Conservation (phyloP, 441 rosid genomes). For the Mallotus repandus region DNA sequence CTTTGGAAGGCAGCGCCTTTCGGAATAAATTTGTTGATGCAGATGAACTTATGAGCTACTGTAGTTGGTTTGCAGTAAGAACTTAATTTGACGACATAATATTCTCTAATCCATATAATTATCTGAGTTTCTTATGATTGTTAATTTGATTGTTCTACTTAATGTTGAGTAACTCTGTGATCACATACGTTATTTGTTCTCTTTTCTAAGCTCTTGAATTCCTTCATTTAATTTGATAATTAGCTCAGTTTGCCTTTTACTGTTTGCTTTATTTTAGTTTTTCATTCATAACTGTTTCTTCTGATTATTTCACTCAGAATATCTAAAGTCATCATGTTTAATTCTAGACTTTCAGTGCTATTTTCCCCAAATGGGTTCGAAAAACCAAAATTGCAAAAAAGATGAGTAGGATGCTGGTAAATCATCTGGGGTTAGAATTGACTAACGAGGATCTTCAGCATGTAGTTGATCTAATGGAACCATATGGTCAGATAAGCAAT, state of each 20-base stretch:
- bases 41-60: constrained; percentile 90
- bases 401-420: constrained; percentile 76
- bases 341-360: constrained; percentile 60
- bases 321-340: constrained; percentile 8
- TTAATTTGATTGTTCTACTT: background rate
- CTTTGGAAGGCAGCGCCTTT: constrained; percentile 96
- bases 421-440: constrained; percentile 87
- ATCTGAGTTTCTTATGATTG: background rate
- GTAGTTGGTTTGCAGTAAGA: constrained; percentile 96
- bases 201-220: background rate
- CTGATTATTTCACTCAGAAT: constrained; percentile 2
- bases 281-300: background rate
- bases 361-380: constrained; percentile 71
- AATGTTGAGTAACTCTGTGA: background rate
- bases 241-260: background rate
- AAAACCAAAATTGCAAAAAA: constrained; percentile 56
- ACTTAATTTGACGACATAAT: constrained; percentile 10
- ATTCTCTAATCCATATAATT: background rate
- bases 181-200: background rate
- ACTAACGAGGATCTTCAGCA: constrained; percentile 78
- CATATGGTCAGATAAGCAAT: constrained; percentile 93
- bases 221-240: background rate
- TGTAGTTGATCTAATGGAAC: constrained; percentile 97
- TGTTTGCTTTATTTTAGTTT: background rate
- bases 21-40: constrained; percentile 88